These are phyloP conservation scores for Metarhizium brunneum DNA, from an alignment of 2,329 filamentous ascomycete species.

Conservation along the genomic window DNA sequence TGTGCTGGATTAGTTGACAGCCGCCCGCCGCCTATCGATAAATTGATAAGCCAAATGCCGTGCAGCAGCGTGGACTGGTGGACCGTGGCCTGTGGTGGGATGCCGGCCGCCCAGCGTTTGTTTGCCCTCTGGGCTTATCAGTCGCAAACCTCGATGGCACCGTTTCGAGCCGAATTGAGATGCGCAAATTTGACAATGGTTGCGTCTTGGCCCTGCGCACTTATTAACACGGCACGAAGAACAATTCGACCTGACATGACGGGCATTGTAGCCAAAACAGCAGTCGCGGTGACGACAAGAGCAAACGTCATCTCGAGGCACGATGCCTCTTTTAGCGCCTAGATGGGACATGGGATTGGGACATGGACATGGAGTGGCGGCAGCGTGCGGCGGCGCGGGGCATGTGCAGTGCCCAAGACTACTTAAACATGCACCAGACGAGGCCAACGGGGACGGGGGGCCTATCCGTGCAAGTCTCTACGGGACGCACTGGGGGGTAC, in stretches of 20 bases:
- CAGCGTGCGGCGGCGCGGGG: background rate
- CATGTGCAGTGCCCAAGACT: too few relatives aligned
- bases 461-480: too few relatives aligned
- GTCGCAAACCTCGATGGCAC: background rate
- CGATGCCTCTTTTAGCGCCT: background rate
- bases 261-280: background rate
- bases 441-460: too few relatives aligned
- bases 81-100: background rate
- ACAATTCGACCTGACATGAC: background rate
- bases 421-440: too few relatives aligned
- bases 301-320: background rate
- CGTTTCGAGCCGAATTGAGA: background rate
- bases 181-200: background rate
- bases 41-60: background rate
- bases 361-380: background rate
- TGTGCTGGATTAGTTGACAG: background rate
- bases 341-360: background rate
- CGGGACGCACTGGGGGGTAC: too few relatives aligned
- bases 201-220: background rate
- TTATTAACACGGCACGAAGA: background rate
- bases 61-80: background rate
- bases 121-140: background rate
- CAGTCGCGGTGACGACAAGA: background rate
- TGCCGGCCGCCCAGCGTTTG: background rate
- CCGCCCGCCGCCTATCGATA: background rate